Percentiles rank a stretch among this genome's conserved stretches.
Conservation (phyloP, 805 yeast genomes). For the Candida nanaspora region DNA sequence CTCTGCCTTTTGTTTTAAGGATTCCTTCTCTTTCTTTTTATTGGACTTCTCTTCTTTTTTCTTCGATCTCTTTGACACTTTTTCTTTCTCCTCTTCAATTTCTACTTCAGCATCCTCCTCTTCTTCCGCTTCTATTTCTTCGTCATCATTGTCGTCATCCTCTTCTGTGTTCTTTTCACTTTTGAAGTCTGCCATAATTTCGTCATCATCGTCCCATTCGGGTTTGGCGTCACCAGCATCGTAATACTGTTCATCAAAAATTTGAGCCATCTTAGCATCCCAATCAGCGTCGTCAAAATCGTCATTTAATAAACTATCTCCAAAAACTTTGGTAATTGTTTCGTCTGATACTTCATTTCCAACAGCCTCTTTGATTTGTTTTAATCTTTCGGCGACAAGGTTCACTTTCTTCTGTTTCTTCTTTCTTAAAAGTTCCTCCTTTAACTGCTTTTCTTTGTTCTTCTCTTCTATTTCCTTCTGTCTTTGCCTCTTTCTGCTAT, state of each 20-base stretch:
- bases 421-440: constrained; percentile 56
- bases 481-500: constrained; percentile 76
- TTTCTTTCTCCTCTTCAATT: constrained; percentile 17
- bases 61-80: constrained; percentile 45
- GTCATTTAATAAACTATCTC: constrained; percentile 70
- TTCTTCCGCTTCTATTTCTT: constrained; percentile 29
- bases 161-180: constrained; percentile 18
- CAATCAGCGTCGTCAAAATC: constrained; percentile 89
- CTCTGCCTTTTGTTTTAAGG: constrained; percentile 62
- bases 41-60: constrained; percentile 45
- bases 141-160: constrained; percentile 33
- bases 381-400: constrained; percentile 65
- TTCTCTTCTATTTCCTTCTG: constrained; percentile 56
- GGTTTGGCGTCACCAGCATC: constrained; percentile 49
- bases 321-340: constrained; percentile 55
- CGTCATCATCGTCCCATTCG: constrained; percentile 59
- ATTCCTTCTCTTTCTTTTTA: constrained; percentile 55
- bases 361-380: constrained; percentile 57
- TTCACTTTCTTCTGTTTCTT: constrained; percentile 72
- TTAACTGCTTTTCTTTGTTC: constrained; percentile 42
- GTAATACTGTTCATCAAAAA: constrained; percentile 82
- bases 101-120: constrained; percentile 24
- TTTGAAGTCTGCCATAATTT: constrained; percentile 35
- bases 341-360: constrained; percentile 60
- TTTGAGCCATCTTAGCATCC: constrained; percentile 79